Evolutionary conservation across 2,329 filamentous ascomycete species (phyloP), one percentile per base, ranked within the genome.

Genomic region (Hymenoscyphus infarciens): DNA sequence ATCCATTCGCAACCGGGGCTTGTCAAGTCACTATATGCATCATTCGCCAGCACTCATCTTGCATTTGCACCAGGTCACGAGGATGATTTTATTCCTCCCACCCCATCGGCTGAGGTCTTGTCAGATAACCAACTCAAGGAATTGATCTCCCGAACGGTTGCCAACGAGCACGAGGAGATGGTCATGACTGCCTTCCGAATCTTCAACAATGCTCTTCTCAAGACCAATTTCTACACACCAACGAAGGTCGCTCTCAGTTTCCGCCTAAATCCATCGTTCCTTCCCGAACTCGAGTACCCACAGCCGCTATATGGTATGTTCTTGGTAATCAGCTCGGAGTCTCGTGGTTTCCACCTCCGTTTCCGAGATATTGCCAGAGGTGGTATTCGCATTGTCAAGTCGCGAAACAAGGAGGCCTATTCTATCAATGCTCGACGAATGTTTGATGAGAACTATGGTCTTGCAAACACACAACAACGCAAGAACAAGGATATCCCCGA

Each of bases 401-500:
- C 94, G 63, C 87, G 95, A 71, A 97, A 93, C 78, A 91, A 92
- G 76, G 95, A 99, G 77, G 91, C 93, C 2, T 99, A 97, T 75
- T 85, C 89, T 65, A 98, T 98, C 82, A 99, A 99, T 75, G 93
- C 93, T 42, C 89, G 95, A 64, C 97, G 92, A 63, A 83, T 99
- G 67, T 99, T 99, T 72, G 95, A 99, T 71, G 95, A 99, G 80
- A 99, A 99, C 79, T 99, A 99, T 79, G 96, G 95, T 67, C 85
- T 99, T 65, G 94, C 95, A 68, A 98, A 96, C 78, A 99, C 95
- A 0, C 95, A 99, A 78, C 95, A 99, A 80, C 91, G 95, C 74
- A 99, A 99, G 85, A 99, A 99, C 84, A 99, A 99, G 82, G 95
- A 99, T 73, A 99, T 99, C 59, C 95, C 95, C 2, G 95, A 99